phyloP scores from a whole-genome alignment of 257 asterid genomes.

The Ocimum tenuiflorum region DNA sequence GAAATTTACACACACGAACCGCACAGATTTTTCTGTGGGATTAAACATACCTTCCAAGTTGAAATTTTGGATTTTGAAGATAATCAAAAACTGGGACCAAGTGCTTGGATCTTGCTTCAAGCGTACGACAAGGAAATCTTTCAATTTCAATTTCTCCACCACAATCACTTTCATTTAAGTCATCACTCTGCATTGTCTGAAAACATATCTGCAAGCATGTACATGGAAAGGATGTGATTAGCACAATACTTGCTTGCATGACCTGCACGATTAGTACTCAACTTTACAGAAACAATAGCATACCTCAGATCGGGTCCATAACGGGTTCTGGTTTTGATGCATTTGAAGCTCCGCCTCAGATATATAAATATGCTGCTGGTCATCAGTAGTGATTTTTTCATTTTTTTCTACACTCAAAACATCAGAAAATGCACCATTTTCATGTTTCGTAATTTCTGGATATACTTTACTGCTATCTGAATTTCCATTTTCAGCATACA shows the following conservation, averaged over 20 bases:
- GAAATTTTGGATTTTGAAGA: slow-evolving; percentile 53
- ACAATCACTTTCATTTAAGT: slow-evolving; percentile 26
- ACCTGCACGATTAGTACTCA: slow-evolving; percentile 4
- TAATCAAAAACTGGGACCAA: slow-evolving; percentile 67
- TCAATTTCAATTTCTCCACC: slow-evolving; percentile 82
- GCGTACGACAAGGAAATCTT: slow-evolving; percentile 40
- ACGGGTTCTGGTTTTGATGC: slow-evolving; percentile 57
- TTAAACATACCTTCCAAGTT: slow-evolving; percentile 48
- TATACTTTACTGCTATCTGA: slow-evolving; percentile 56
- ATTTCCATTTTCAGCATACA: slow-evolving; percentile 55
- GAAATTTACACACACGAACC: too few relatives aligned
- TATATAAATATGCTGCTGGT: slow-evolving; percentile 61
- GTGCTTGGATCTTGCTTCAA: slow-evolving; percentile 72
- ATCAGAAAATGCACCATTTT: slow-evolving; percentile 26
- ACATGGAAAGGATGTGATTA: slow-evolving; percentile 12
- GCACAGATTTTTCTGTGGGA: neutral
- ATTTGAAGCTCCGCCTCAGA: slow-evolving; percentile 82
- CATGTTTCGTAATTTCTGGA: slow-evolving; percentile 48
- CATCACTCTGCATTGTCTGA: slow-evolving; percentile 48
- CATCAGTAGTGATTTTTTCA: slow-evolving; percentile 33
- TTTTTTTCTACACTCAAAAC: slow-evolving; percentile 1
- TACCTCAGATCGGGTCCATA: slow-evolving; percentile 81
- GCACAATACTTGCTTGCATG: neutral
- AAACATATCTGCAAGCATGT: slow-evolving; percentile 50
- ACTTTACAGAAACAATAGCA: neutral